Evolutionary conservation across 257 asterid species (phyloP).

Genomic region (Solanum raphanifolium): DNA sequence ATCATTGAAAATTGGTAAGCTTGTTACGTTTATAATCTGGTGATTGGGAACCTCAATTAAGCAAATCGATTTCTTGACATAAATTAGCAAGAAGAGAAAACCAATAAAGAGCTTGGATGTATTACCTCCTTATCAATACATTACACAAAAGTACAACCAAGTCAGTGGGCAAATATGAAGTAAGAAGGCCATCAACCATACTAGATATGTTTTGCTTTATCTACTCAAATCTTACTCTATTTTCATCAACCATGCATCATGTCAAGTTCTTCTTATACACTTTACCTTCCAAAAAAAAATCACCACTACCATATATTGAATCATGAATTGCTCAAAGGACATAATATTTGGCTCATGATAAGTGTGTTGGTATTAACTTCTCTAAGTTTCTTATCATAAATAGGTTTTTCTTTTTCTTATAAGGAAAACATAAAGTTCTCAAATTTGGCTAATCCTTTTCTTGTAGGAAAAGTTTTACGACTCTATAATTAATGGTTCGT

Average conservation of each 20-base stretch:
- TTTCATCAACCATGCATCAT: slow-evolving; percentile 82
- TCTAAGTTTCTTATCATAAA: no score
- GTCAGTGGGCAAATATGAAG: slow-evolving; percentile 59
- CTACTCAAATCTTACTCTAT: slow-evolving; percentile 52
- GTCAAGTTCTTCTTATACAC: slow-evolving; percentile 65
- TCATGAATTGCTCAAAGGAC: slow-evolving; percentile 64
- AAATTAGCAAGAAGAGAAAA: not conserved
- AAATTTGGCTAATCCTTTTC: slow-evolving; percentile 1
- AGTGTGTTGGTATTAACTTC: no score
- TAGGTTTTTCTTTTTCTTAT: no score
- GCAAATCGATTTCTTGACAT: not conserved
- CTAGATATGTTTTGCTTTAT: slow-evolving; percentile 63
- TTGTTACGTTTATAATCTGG: not conserved
- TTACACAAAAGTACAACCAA: slow-evolving; percentile 77
- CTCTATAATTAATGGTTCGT: no score
- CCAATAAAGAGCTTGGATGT: not conserved
- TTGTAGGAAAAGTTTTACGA: no score
- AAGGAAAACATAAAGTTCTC: slow-evolving; percentile 27
- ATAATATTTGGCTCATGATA: slow-evolving; percentile 10
- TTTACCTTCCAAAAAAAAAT: slow-evolving; percentile 50
- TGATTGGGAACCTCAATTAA: not conserved
- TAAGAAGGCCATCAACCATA: slow-evolving; percentile 61
- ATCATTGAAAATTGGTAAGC: not conserved
- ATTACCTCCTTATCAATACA: slow-evolving; percentile 74
- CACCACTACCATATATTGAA: slow-evolving; percentile 54